Conservation (phyloP, 352 stramenopile genomes). For the Phytophthora sp. region DNA sequence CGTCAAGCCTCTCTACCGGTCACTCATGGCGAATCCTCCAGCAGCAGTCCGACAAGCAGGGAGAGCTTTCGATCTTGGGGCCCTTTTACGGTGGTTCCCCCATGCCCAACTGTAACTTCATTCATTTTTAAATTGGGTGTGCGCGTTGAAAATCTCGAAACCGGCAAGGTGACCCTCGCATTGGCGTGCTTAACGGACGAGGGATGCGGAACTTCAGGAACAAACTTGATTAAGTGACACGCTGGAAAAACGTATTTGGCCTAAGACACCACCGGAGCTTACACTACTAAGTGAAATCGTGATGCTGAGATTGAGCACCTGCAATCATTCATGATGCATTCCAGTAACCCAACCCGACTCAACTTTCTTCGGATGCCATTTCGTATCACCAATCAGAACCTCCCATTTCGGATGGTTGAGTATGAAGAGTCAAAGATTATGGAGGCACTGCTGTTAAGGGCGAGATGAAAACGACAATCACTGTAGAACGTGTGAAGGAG, state of each 20-base stretch:
- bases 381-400: conserved; percentile 15
- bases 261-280: not conserved
- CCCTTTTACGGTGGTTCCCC: not conserved
- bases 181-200: too few species aligned
- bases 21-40: not conserved
- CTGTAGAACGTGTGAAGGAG: conserved; percentile 1
- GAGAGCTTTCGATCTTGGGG: not conserved
- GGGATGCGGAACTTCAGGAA: conserved; percentile 1
- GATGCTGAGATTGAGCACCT: conserved; percentile 14
- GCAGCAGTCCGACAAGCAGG: not conserved
- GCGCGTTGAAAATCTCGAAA: conserved; percentile 11
- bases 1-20: not conserved
- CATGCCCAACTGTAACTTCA: not conserved
- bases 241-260: conserved; percentile 8
- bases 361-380: conserved; percentile 16
- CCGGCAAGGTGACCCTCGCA: conserved; percentile 2
- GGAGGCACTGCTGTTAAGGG: conserved; percentile 6
- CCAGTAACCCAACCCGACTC: conserved; percentile 6
- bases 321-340: not conserved
- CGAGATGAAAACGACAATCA: not conserved
- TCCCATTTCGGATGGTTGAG: conserved; percentile 3
- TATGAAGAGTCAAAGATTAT: conserved; percentile 14
- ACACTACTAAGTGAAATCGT: conserved; percentile 14
- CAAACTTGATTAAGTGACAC: conserved; percentile 6
- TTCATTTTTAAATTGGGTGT: conserved; percentile 19